A percentile compares a stretch with the other conserved stretches of the same genome.
phyloP scores from a whole-genome alignment of 192 early-diverging fungal species.

The Chytriomyces sp. region DNA sequence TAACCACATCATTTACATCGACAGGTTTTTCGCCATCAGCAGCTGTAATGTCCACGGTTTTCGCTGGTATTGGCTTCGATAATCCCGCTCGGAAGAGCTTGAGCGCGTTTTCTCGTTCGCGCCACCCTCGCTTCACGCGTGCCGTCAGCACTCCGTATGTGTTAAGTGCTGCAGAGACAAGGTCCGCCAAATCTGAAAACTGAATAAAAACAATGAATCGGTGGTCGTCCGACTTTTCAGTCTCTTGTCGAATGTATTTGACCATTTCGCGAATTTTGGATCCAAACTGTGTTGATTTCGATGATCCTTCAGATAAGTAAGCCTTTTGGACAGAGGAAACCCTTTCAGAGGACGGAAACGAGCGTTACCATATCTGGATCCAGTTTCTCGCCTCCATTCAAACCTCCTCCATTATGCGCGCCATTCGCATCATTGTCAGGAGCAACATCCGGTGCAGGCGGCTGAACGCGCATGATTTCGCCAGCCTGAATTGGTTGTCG shows the following conservation, averaged over 20 bases:
- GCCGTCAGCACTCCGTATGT: constrained; percentile 17
- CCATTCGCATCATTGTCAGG: background rate
- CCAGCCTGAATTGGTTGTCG: background rate
- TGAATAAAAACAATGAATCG: constrained; percentile 30
- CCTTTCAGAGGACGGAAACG: background rate
- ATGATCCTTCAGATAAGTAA: background rate
- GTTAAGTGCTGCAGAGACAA: constrained; percentile 13
- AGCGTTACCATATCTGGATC: constrained; percentile 17
- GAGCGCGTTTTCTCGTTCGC: constrained; percentile 12
- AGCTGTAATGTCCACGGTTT: too few relatives aligned
- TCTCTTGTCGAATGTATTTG: background rate
- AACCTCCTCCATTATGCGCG: background rate
- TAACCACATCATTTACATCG: background rate
- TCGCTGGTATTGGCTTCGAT: background rate
- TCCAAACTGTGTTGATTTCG: constrained; percentile 1
- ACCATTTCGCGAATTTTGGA: constrained; percentile 30
- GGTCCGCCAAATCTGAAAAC: constrained; percentile 18
- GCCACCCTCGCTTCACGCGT: constrained; percentile 2
- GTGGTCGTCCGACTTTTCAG: background rate
- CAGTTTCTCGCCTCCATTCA: background rate
- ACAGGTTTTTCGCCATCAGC: too few relatives aligned
- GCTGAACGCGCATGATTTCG: background rate
- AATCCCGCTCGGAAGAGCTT: constrained; percentile 3
- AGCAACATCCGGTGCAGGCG: constrained; percentile 1
- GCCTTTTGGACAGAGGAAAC: background rate